Conservation (phyloP, 139 green algal species). For the Desmodesmus armatus region DNA sequence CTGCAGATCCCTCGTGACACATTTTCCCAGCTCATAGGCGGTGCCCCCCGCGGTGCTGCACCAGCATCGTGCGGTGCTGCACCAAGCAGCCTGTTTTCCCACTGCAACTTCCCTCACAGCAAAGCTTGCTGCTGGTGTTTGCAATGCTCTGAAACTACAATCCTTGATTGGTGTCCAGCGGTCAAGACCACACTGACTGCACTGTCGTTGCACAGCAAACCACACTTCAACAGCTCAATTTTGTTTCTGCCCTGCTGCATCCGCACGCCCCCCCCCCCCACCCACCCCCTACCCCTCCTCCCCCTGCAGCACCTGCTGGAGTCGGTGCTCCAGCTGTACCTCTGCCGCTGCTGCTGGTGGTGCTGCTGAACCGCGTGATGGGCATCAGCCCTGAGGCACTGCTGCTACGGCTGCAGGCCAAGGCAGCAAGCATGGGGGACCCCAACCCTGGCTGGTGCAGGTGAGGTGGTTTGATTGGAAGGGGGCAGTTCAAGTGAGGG, state of each 20-base stretch:
- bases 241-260: neutral
- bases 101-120: too few species aligned
- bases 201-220: neutral
- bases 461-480: neutral
- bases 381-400: slow-evolving; percentile 10
- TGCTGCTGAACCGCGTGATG: slow-evolving; percentile 29
- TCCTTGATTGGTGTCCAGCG: neutral
- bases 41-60: too few species aligned
- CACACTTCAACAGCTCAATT: neutral
- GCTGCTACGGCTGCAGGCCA: slow-evolving; percentile 23
- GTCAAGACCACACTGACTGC: neutral
- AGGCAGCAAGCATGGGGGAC: slow-evolving; percentile 38
- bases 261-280: too few species aligned
- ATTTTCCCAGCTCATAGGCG: too few species aligned
- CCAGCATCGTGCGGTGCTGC: too few species aligned
- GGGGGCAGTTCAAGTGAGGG: neutral
- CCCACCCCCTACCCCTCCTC: too few species aligned
- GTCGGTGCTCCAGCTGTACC: slow-evolving; percentile 16
- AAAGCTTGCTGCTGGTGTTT: neutral
- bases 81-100: too few species aligned
- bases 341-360: slow-evolving; percentile 37
- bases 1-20: too few species aligned
- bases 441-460: slow-evolving; percentile 47
- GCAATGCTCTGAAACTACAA: neutral
- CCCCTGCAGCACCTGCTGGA: slow-evolving; percentile 1